Evolutionary conservation across 73 alveolate genomes (phyloP).

Genomic region (Breviolum minutum): DNA sequence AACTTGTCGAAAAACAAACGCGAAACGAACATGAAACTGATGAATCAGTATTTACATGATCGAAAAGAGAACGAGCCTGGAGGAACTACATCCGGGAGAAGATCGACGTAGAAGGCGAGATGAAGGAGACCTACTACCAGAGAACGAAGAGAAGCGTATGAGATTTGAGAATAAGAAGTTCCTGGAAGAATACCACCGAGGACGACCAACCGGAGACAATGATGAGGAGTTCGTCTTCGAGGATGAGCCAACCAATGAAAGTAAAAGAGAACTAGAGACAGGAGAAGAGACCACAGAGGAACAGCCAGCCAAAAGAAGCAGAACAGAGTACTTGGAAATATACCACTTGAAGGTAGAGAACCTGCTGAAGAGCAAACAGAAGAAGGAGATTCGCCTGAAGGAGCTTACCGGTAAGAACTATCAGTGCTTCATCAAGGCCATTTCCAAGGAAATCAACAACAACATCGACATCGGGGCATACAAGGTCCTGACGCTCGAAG

Average conservation of each 20-base stretch:
- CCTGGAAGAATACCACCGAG: too few species aligned
- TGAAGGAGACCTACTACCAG: not conserved
- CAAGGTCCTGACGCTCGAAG: not conserved
- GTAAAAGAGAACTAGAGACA: not conserved
- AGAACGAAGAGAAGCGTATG: not conserved
- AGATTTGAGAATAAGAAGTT: too few species aligned
- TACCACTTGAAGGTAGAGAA: not conserved
- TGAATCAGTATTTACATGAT: not conserved
- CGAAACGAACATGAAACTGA: not conserved
- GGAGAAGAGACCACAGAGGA: too few species aligned
- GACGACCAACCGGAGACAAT: too few species aligned
- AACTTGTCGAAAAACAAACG: not conserved
- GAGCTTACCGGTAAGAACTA: not conserved
- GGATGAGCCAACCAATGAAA: too few species aligned
- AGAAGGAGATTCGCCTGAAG: not conserved
- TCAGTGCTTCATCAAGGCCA: not conserved
- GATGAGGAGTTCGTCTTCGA: too few species aligned
- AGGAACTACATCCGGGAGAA: not conserved
- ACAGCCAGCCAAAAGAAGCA: not conserved
- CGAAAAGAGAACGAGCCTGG: not conserved
- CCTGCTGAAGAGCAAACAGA: not conserved
- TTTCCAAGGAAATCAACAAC: conserved; percentile 4
- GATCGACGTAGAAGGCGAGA: not conserved
- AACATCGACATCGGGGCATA: conserved; percentile 4
- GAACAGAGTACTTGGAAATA: not conserved